Percentiles rank a stretch among this genome's conserved stretches.
Evolutionary conservation across 2,329 filamentous ascomycete species (phyloP).

Genomic region (Aspergillus felis): DNA sequence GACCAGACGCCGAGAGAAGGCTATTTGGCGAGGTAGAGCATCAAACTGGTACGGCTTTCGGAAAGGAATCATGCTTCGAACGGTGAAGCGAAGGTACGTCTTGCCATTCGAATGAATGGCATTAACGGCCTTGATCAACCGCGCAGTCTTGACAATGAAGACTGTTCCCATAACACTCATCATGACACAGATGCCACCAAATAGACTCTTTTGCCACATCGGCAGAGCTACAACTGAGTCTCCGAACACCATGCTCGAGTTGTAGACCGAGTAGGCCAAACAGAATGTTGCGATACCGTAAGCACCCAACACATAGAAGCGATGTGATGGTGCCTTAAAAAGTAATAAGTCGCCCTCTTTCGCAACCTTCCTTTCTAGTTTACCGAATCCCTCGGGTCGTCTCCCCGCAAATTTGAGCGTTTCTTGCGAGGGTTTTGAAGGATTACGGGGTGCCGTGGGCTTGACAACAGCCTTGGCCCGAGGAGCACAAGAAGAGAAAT

Average conservation of each 20-base stretch:
- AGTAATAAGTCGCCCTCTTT: slow-evolving; percentile 55
- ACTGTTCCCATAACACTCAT: slow-evolving; percentile 60
- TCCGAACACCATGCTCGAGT: slow-evolving; percentile 49
- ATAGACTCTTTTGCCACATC: slow-evolving; percentile 56
- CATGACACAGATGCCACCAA: slow-evolving; percentile 55
- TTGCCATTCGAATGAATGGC: slow-evolving; percentile 41
- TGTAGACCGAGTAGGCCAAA: slow-evolving; percentile 49
- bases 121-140: slow-evolving; percentile 57
- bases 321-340: slow-evolving; percentile 63
- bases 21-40: slow-evolving; percentile 30
- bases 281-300: slow-evolving; percentile 55
- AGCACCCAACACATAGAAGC: slow-evolving; percentile 58
- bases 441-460: slow-evolving; percentile 6
- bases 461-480: slow-evolving; percentile 20
- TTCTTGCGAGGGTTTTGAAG: slow-evolving; percentile 11
- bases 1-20: slow-evolving; percentile 30
- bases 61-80: slow-evolving; percentile 38
- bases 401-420: slow-evolving; percentile 22
- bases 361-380: slow-evolving; percentile 49
- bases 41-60: slow-evolving; percentile 32
- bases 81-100: slow-evolving; percentile 31
- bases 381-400: slow-evolving; percentile 46
- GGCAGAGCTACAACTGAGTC: slow-evolving; percentile 51
- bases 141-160: slow-evolving; percentile 55
- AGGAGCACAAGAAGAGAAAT: slow-evolving; percentile 26